phyloP scores from a whole-genome alignment of 805 yeast genomes.

The Zygoascus bituminiphila region DNA sequence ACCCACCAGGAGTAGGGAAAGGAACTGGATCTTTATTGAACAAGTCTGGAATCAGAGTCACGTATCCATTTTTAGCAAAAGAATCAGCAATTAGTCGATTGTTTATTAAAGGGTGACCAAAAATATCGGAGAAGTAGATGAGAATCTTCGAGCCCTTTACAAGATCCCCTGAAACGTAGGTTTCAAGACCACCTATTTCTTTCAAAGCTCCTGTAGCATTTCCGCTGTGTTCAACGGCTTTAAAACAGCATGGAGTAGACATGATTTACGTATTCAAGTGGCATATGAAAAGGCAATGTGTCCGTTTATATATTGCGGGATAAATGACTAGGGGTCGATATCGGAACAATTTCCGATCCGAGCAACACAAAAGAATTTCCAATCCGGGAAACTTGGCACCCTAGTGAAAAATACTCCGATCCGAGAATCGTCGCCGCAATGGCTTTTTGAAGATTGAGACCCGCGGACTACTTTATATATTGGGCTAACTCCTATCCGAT shows the following conservation, averaged over 20 bases:
- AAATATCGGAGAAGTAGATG: conserved; percentile 56
- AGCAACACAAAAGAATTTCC: too few species aligned
- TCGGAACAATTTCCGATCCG: too few species aligned
- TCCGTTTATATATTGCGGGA: too few species aligned
- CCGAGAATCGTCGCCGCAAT: too few species aligned
- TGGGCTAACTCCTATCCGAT: too few species aligned
- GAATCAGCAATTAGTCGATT: conserved; percentile 39
- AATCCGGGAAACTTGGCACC: too few species aligned
- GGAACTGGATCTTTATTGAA: conserved; percentile 47
- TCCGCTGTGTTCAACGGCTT: conserved; percentile 17
- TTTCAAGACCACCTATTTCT: conserved; percentile 28
- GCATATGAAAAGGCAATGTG: too few species aligned
- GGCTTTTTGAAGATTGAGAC: too few species aligned
- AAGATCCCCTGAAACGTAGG: conserved; percentile 43
- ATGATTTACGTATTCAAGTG: too few species aligned
- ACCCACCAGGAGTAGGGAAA: conserved; percentile 17
- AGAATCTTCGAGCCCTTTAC: conserved; percentile 40
- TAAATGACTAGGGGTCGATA: too few species aligned
- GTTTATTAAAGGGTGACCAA: conserved; percentile 54
- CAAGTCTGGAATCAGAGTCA: conserved; percentile 70
- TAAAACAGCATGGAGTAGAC: not conserved
- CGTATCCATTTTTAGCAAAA: conserved; percentile 53
- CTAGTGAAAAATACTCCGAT: too few species aligned
- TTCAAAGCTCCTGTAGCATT: conserved; percentile 20
- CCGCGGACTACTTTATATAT: too few species aligned